These are phyloP conservation scores for Fusarium sublunatum DNA, from an alignment of 2,329 filamentous ascomycete species.

Conservation along the genomic window DNA sequence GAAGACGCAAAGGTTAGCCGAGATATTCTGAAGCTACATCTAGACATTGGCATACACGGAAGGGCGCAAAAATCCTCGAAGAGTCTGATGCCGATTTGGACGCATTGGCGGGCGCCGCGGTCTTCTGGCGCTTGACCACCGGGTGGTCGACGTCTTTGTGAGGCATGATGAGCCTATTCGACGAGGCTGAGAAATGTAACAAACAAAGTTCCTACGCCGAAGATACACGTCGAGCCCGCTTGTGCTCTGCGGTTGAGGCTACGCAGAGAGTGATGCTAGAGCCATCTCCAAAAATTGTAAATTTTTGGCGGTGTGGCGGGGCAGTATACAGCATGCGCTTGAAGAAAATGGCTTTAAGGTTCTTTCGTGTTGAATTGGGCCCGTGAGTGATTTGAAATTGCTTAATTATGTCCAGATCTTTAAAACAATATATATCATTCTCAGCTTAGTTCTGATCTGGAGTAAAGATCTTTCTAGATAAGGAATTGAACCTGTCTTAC, in stretches of 20 bases:
- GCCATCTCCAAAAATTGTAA: slow-evolving; percentile 43
- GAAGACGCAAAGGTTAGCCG: slow-evolving; percentile 24
- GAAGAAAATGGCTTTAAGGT: slow-evolving; percentile 4
- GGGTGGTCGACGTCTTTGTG: slow-evolving; percentile 70
- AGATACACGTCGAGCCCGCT: slow-evolving; percentile 24
- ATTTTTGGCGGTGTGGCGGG: slow-evolving; percentile 49
- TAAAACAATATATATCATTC: neutral
- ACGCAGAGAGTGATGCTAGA: slow-evolving; percentile 33
- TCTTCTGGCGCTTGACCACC: slow-evolving; percentile 81
- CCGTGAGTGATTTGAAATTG: neutral
- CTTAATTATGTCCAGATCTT: neutral
- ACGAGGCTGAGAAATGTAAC: slow-evolving; percentile 9
- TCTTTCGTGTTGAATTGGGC: neutral
- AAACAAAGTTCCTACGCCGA: slow-evolving; percentile 15
- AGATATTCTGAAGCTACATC: neutral
- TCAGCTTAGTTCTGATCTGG: accelerated
- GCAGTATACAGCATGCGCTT: slow-evolving; percentile 19
- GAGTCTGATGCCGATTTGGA: slow-evolving; percentile 58
- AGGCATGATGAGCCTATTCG: slow-evolving; percentile 58
- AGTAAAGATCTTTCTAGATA: neutral
- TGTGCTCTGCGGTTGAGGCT: slow-evolving; percentile 36
- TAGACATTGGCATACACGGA: slow-evolving; percentile 71
- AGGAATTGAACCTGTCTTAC: neutral
- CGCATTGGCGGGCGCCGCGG: slow-evolving; percentile 50
- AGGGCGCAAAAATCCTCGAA: slow-evolving; percentile 92